Evolutionary conservation across 495 filamentous ascomycete genomes (phyloP).

Genomic region (Neurospora hispaniola): DNA sequence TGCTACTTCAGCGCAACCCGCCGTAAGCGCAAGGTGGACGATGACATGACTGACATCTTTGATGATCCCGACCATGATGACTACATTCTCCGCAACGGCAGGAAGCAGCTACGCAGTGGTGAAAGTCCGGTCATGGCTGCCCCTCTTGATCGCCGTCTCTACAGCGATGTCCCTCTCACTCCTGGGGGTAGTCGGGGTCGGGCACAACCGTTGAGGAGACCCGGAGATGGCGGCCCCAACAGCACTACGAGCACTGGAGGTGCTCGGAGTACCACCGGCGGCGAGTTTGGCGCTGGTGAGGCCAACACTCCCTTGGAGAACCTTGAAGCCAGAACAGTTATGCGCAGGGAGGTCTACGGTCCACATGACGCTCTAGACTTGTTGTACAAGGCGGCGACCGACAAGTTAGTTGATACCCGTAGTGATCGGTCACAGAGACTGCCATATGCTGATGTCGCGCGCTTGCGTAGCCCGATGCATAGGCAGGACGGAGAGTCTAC

Average conservation of each 20-base stretch:
- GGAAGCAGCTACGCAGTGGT: constrained; percentile 36
- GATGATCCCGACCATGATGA: constrained; percentile 45
- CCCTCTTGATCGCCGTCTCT: constrained; percentile 29
- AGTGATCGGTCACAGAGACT: not conserved
- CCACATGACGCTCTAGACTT: constrained; percentile 61
- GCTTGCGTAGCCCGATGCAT: constrained; percentile 13
- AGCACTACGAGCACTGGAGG: constrained; percentile 15
- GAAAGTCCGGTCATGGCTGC: constrained; percentile 24
- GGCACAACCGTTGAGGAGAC: constrained; percentile 45
- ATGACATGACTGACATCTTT: constrained; percentile 33
- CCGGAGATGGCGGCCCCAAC: constrained; percentile 20
- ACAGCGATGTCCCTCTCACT: constrained; percentile 45
- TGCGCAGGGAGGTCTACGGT: constrained; percentile 53
- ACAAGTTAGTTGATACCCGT: constrained; percentile 34
- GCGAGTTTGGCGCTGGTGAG: constrained; percentile 30
- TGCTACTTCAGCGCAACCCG: constrained; percentile 96
- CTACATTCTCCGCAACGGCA: constrained; percentile 44
- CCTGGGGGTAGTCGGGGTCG: constrained; percentile 52
- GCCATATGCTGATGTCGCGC: constrained; percentile 9
- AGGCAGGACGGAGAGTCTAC: constrained; percentile 14
- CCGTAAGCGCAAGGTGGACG: constrained; percentile 77
- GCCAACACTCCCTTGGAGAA: constrained; percentile 43
- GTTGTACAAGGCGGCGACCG: constrained; percentile 57
- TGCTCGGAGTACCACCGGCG: constrained; percentile 24
- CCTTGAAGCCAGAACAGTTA: constrained; percentile 50